A percentile compares a stretch with the other conserved stretches of the same genome.
phyloP scores from a whole-genome alignment of 2,329 filamentous ascomycete species.

The Rugonectria rugulosa region DNA sequence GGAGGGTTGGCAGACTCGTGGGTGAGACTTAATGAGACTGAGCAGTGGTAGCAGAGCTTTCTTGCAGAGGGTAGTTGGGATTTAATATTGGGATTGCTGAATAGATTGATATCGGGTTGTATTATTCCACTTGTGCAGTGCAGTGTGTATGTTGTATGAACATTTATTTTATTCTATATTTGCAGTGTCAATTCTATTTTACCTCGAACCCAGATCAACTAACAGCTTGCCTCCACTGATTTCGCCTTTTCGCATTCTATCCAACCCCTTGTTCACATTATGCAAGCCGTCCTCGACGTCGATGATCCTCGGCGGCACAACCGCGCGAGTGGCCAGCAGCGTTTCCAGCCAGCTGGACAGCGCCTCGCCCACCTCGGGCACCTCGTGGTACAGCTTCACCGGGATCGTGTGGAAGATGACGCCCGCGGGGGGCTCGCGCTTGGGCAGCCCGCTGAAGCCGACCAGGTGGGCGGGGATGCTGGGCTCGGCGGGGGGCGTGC shows the following conservation, averaged over 20 bases:
- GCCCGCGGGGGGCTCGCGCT: slow-evolving; percentile 53
- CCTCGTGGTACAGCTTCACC: slow-evolving; percentile 79
- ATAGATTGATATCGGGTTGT: no score
- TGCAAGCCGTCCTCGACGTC: slow-evolving; percentile 68
- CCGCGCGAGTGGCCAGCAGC: slow-evolving; percentile 60
- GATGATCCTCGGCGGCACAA: slow-evolving; percentile 71
- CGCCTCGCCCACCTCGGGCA: slow-evolving; percentile 67
- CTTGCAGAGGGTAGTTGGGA: no score
- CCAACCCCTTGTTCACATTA: slow-evolving; percentile 72
- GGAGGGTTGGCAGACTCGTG: slow-evolving; percentile 19
- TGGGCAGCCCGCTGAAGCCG: slow-evolving; percentile 73
- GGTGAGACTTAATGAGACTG: not conserved
- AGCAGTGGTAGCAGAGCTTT: no score
- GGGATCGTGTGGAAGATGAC: slow-evolving; percentile 71
- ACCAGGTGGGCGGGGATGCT: slow-evolving; percentile 63
- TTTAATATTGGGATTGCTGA: no score
- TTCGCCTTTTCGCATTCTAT: slow-evolving; percentile 70
- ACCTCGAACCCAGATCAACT: slow-evolving; percentile 47
- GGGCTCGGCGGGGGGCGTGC: slow-evolving; percentile 44
- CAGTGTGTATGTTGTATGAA: no score
- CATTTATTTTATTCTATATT: no score
- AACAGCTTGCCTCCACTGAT: slow-evolving; percentile 75
- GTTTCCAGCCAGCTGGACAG: slow-evolving; percentile 73
- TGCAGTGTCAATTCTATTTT: no score
- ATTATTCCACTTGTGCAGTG: no score